These are phyloP conservation scores for Geranium rotundifolium DNA, from an alignment of 345 rosid species.

Conservation along the genomic window DNA sequence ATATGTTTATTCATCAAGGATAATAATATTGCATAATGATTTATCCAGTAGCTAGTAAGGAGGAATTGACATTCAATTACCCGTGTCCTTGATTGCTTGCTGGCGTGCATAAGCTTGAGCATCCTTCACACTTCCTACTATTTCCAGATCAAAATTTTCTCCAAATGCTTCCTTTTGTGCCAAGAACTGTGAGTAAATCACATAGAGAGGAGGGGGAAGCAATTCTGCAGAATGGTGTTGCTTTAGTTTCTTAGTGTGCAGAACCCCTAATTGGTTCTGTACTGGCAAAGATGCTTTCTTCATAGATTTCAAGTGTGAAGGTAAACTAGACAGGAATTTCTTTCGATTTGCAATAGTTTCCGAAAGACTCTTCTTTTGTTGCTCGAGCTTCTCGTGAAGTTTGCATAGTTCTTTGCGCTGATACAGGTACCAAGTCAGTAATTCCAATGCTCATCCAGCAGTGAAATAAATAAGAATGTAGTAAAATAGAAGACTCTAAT, in stretches of 20 bases:
- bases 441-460: too few relatives aligned
- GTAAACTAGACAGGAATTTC: slow-evolving; percentile 76
- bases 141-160: slow-evolving; percentile 59
- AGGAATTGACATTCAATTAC: slow-evolving; percentile 20
- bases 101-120: slow-evolving; percentile 62
- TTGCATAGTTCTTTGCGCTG: slow-evolving; percentile 80
- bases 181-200: slow-evolving; percentile 63
- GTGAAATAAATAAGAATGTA: too few relatives aligned
- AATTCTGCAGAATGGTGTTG: slow-evolving; percentile 74
- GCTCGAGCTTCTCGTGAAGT: slow-evolving; percentile 54
- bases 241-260: slow-evolving; percentile 64
- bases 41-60: neutral
- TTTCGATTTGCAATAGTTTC: slow-evolving; percentile 69
- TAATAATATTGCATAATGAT: neutral
- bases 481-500: too few relatives aligned
- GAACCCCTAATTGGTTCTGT: slow-evolving; percentile 67
- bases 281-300: slow-evolving; percentile 92
- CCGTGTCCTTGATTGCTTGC: slow-evolving; percentile 61
- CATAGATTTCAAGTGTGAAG: slow-evolving; percentile 72
- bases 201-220: slow-evolving; percentile 84
- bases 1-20: neutral
- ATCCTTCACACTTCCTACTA: slow-evolving; percentile 65
- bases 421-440: slow-evolving; percentile 8
- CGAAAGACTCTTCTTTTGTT: slow-evolving; percentile 49
- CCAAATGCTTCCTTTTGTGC: slow-evolving; percentile 87